phyloP scores from a whole-genome alignment of 495 filamentous ascomycete genomes.

The Hypoxylon lenormandii region DNA sequence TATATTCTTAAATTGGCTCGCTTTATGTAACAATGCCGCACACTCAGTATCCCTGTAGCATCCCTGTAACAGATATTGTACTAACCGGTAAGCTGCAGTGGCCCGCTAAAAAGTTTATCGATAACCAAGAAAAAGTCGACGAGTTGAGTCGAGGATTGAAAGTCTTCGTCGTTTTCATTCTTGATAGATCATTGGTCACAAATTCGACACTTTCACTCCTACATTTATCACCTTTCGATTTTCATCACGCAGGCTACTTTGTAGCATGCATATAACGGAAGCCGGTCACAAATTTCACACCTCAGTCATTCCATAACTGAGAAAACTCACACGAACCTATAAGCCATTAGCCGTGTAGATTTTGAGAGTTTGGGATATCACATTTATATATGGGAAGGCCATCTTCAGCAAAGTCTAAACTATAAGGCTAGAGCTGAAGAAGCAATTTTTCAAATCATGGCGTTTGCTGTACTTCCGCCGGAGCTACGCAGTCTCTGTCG shows the following conservation, averaged over 20 bases:
- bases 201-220: conserved; percentile 2
- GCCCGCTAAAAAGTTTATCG: conserved; percentile 45
- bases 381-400: not conserved
- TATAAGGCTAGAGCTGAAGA: not conserved
- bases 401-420: not conserved
- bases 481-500: conserved; percentile 74
- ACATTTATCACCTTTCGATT: not conserved
- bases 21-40: not conserved
- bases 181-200: not conserved
- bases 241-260: not conserved
- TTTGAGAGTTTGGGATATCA: conserved; percentile 4
- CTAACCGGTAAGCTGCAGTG: not conserved
- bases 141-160: conserved; percentile 9
- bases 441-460: conserved; percentile 28
- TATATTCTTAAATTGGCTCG: too few relatives aligned
- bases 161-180: conserved; percentile 3
- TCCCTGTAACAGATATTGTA: not conserved
- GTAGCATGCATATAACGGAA: not conserved
- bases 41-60: too few relatives aligned
- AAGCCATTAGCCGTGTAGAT: not conserved
- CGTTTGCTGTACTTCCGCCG: conserved; percentile 52
- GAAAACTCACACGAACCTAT: not conserved
- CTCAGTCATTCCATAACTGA: not conserved
- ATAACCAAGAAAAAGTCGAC: conserved; percentile 39
- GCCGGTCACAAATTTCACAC: not conserved